Evolutionary conservation across 352 stramenopile genomes (phyloP).

Genomic region (Thraustotheca clavata): DNA sequence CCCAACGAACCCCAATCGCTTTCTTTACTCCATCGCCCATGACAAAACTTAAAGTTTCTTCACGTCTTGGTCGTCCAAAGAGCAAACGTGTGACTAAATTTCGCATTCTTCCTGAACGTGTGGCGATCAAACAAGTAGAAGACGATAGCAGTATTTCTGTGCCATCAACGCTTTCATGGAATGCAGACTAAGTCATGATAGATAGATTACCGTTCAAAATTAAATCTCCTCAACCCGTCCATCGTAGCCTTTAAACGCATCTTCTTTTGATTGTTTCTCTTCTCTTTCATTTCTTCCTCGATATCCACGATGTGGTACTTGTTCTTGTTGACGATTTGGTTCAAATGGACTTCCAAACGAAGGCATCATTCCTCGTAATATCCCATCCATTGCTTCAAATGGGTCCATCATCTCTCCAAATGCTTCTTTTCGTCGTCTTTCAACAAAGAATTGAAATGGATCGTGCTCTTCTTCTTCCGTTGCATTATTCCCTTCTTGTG

Average conservation of each 20-base stretch:
- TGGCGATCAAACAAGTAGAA: not conserved
- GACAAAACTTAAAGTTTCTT: slow-evolving; percentile 66
- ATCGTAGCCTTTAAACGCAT: slow-evolving; percentile 15
- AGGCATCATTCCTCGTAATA: slow-evolving; percentile 18
- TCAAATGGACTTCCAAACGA: slow-evolving; percentile 10
- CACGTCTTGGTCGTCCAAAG: slow-evolving; percentile 61
- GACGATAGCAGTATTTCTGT: slow-evolving; percentile 5
- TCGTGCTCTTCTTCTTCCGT: not conserved
- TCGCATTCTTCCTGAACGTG: slow-evolving; percentile 7
- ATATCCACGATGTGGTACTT: slow-evolving; percentile 12
- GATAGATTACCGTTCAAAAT: not conserved
- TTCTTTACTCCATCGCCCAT: slow-evolving; percentile 74
- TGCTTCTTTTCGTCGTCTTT: not conserved
- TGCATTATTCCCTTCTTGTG: not conserved
- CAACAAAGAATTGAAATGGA: slow-evolving; percentile 8
- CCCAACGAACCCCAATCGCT: slow-evolving; percentile 29
- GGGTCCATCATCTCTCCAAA: not conserved
- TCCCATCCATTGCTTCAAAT: slow-evolving; percentile 15
- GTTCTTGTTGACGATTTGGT: not conserved
- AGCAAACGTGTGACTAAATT: slow-evolving; percentile 52
- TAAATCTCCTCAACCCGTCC: slow-evolving; percentile 20
- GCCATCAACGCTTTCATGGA: not conserved
- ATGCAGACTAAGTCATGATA: not conserved
- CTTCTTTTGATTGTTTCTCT: slow-evolving; percentile 3
- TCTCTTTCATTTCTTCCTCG: too few relatives aligned